These are phyloP conservation scores for Plasmodium gallinaceum DNA, from an alignment of 169 alveolate genomes.

Conservation along the genomic window DNA sequence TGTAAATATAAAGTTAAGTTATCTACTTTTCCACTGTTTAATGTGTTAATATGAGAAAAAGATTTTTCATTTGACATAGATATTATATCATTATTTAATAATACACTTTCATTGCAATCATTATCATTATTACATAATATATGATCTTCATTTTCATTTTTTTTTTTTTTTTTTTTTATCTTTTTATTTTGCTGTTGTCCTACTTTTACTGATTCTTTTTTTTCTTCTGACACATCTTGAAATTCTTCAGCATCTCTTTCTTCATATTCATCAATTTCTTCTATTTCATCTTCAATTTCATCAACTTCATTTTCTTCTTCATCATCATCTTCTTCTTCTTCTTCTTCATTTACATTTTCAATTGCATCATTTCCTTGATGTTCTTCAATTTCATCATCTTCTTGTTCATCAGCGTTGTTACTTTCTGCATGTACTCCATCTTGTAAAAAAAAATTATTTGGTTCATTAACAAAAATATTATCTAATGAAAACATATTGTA, in stretches of 20 bases:
- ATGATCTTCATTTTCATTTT: not conserved
- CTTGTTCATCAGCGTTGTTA: constrained; percentile 22
- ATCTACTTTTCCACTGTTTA: constrained; percentile 21
- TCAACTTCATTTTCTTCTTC: not conserved
- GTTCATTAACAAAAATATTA: constrained; percentile 10
- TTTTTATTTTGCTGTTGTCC: not conserved
- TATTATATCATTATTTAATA: not conserved
- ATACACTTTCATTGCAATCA: not conserved
- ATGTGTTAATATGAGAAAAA: constrained; percentile 5
- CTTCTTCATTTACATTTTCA: not conserved
- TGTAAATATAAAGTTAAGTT: constrained; percentile 34
- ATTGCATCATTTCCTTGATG: not conserved
- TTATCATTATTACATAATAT: not conserved
- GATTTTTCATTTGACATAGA: not conserved
- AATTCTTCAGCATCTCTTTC: not conserved
- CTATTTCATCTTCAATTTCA: not conserved
- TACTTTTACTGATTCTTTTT: not conserved
- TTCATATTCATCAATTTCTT: not conserved
- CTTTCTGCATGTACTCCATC: constrained; percentile 41
- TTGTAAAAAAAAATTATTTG: constrained; percentile 38
- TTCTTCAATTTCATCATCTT: constrained; percentile 1
- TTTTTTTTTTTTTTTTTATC: not conserved
- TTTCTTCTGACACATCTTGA: not conserved
- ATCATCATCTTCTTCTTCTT: not conserved
- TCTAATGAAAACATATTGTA: not conserved